Evolutionary conservation across 345 rosid genomes (phyloP), one percentile per base, ranked within the genome.

Genomic region (Euclidium syriacum): DNA sequence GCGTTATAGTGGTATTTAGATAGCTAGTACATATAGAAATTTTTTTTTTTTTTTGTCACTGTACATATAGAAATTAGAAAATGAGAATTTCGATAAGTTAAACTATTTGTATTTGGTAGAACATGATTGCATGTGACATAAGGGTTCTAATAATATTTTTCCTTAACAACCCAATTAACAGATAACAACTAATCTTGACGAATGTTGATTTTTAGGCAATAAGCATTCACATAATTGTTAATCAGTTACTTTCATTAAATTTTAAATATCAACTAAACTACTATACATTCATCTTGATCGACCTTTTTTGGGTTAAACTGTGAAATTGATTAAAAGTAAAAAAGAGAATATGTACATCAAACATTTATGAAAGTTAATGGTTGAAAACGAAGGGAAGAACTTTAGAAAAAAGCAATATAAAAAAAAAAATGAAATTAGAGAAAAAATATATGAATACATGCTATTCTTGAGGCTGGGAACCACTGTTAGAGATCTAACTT

Each of bases 161-260:
- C 17, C 50, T 68, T 58, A 67, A 58, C 65, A 49, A 58, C 72
- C 52, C 65, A 58, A 58, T 39, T 58, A 58, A 58, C 52, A 57
- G 57, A 57, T 27, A 66, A 47, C 43, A 68, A 68, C 73, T 41
- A 30, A 59, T 33, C 10, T 59, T 68, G 66, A 68, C 73, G 29
- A 68, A 32, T 58, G 34, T 38, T 27, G 7, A 16, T 5, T 9
- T 55, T 1, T 34, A 26, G 10, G 47, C 6, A 15, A 33, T 32
- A 10, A 24, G 1, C n/a, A 46, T 18, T 18, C 46, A 43, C 36
- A 6, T 30, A 64, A 44, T 44, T 29, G 14, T 36, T 0, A 1
- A 25, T 19, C 12, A 4, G 51, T 29, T 64, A 10, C 22, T 32
- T 52, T 44, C 18, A 22, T 14, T 64, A 14, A 33, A 7, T 32